These are phyloP conservation scores for Graphilbum sp. DNA, from an alignment of 2,329 filamentous ascomycete genomes.

Conservation along the genomic window DNA sequence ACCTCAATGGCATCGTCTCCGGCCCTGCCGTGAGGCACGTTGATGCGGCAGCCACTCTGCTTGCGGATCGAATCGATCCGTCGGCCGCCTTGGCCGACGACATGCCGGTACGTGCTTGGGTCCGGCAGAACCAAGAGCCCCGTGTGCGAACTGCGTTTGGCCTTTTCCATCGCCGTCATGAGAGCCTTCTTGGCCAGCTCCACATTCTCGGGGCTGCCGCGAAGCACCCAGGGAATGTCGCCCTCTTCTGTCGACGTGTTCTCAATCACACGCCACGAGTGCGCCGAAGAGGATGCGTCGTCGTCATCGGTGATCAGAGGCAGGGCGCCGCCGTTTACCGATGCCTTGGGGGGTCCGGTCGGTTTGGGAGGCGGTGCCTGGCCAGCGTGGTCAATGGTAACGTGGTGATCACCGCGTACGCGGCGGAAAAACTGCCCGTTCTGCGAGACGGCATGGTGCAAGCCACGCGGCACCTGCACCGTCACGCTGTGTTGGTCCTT, in stretches of 20 bases:
- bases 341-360: constrained; percentile 28
- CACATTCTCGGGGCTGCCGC: constrained; percentile 61
- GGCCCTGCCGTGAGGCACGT: constrained; percentile 47
- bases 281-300: constrained; percentile 43
- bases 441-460: constrained; percentile 75
- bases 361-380: constrained; percentile 59
- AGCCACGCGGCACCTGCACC: constrained; percentile 61
- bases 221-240: constrained; percentile 79
- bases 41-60: constrained; percentile 85
- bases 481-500: constrained; percentile 84
- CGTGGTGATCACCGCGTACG: constrained; percentile 69
- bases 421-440: constrained; percentile 89
- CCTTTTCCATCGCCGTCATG: constrained; percentile 49
- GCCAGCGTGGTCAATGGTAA: constrained; percentile 83
- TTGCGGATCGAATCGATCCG: constrained; percentile 89
- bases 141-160: constrained; percentile 51
- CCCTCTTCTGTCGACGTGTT: constrained; percentile 39
- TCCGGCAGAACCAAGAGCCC: constrained; percentile 87
- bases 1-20: constrained; percentile 77
- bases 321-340: constrained; percentile 48
- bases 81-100: constrained; percentile 76
- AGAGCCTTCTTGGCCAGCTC: constrained; percentile 67
- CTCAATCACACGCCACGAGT: constrained; percentile 75
- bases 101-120: constrained; percentile 72
- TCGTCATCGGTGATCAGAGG: constrained; percentile 90